Evolutionary conservation across 345 rosid species (phyloP).

Genomic region (Trapa bicornis): DNA sequence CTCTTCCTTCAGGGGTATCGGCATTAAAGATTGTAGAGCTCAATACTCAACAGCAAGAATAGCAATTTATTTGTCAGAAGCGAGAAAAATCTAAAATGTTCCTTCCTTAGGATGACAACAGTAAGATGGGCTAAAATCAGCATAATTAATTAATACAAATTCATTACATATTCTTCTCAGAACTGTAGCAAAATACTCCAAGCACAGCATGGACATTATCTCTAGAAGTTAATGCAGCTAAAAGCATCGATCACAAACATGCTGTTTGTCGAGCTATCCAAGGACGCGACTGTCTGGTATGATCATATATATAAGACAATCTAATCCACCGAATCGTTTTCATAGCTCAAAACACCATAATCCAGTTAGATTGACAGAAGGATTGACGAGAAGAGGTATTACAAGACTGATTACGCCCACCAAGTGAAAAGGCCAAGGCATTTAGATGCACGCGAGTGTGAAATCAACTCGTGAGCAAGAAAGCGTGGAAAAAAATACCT

Average conservation of each 20-base stretch:
- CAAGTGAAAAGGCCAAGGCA: background rate
- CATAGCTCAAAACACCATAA: background rate
- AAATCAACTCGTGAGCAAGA: background rate
- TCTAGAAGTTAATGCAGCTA: background rate
- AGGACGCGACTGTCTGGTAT: background rate
- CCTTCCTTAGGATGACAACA: too few relatives aligned
- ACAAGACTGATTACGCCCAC: background rate
- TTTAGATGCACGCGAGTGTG: background rate
- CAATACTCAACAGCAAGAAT: background rate
- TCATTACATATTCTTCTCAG: background rate
- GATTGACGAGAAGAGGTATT: background rate
- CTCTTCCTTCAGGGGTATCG: background rate
- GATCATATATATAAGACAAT: background rate
- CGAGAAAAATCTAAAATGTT: too few relatives aligned
- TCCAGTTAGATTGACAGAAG: background rate
- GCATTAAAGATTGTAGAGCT: background rate
- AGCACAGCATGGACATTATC: background rate
- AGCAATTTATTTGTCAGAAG: too few relatives aligned
- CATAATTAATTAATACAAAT: too few relatives aligned
- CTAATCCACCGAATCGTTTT: background rate
- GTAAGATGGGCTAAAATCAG: too few relatives aligned
- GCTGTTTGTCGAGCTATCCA: background rate
- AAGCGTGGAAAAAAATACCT: slow-evolving; percentile 10
- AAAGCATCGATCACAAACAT: background rate
- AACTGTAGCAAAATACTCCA: background rate